Conservation (phyloP, 169 alveolate species). For the Plasmodium fragile region DNA sequence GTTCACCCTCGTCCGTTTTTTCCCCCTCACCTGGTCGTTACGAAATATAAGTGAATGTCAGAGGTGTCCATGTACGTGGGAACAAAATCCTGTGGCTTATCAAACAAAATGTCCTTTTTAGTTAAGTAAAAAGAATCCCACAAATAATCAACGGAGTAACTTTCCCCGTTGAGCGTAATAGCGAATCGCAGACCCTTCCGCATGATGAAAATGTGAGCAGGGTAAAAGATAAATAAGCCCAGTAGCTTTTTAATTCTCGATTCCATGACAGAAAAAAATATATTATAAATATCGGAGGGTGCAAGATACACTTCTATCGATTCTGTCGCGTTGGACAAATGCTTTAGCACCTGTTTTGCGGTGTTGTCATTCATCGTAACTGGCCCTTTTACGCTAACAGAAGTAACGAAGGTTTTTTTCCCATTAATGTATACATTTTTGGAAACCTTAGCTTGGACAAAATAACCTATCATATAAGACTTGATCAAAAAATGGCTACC, state of each 20-base stretch:
- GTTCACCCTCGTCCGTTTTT: background rate
- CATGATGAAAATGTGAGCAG: conserved; percentile 60
- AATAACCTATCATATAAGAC: conserved; percentile 85
- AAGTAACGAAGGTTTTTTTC: conserved; percentile 78
- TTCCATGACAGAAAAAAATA: conserved; percentile 36
- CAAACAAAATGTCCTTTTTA: conserved; percentile 52
- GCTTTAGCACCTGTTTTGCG: conserved; percentile 78
- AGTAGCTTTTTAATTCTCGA: conserved; percentile 2
- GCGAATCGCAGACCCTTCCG: conserved; percentile 62
- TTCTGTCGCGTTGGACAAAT: conserved; percentile 78
- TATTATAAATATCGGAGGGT: conserved; percentile 58
- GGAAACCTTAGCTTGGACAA: conserved; percentile 78
- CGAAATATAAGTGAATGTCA: conserved; percentile 48
- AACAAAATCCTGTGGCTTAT: conserved; percentile 32
- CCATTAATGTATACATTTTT: conserved; percentile 77
- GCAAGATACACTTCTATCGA: conserved; percentile 38
- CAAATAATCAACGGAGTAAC: conserved; percentile 70
- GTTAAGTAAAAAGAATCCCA: conserved; percentile 67
- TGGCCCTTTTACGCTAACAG: conserved; percentile 81
- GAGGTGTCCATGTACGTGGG: conserved; percentile 49
- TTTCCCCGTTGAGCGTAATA: conserved; percentile 46
- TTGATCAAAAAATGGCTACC: conserved; percentile 79
- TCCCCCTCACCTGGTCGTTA: conserved; percentile 19
- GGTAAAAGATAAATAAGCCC: conserved; percentile 71
- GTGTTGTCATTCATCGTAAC: conserved; percentile 76